These are phyloP conservation scores for Avicennia marina DNA, from an alignment of 257 asterid species.

Conservation along the genomic window DNA sequence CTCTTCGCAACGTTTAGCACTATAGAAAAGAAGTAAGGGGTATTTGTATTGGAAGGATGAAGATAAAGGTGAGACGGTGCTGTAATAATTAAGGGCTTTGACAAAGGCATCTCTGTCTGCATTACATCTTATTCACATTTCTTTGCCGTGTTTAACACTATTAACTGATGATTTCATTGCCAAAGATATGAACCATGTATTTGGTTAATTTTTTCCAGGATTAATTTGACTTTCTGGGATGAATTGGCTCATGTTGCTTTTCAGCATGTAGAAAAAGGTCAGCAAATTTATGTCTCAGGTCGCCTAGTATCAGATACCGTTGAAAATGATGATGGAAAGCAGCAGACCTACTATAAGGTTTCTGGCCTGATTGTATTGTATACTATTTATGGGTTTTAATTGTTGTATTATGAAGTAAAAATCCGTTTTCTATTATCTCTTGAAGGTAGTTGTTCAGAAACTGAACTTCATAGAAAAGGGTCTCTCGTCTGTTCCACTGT, in stretches of 20 bases:
- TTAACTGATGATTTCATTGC: constrained; percentile 12
- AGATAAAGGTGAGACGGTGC: too few relatives aligned
- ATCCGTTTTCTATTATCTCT: constrained; percentile 13
- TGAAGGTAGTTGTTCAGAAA: constrained; percentile 86
- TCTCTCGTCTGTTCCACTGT: constrained; percentile 41
- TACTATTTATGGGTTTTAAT: not conserved
- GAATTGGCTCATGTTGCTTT: constrained; percentile 72
- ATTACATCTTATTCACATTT: not conserved
- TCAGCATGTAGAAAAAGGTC: constrained; percentile 86
- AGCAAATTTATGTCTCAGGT: constrained; percentile 77
- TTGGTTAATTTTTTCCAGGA: constrained; percentile 43
- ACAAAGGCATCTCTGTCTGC: too few relatives aligned
- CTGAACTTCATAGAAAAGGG: constrained; percentile 69
- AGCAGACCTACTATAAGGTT: constrained; percentile 88
- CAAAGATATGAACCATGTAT: not conserved
- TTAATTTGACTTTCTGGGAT: constrained; percentile 83
- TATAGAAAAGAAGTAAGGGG: not conserved
- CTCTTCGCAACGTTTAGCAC: not conserved
- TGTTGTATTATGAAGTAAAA: not conserved
- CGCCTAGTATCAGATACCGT: constrained; percentile 79
- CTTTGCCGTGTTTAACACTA: not conserved
- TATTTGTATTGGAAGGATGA: too few relatives aligned
- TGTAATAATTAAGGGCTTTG: too few relatives aligned
- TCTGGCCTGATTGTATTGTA: constrained; percentile 2
- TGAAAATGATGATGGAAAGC: constrained; percentile 81